Base-by-base conservation (phyloP, 2,329 filamentous ascomycete genomes). In the Chaetoscypha palmicola region DNA sequence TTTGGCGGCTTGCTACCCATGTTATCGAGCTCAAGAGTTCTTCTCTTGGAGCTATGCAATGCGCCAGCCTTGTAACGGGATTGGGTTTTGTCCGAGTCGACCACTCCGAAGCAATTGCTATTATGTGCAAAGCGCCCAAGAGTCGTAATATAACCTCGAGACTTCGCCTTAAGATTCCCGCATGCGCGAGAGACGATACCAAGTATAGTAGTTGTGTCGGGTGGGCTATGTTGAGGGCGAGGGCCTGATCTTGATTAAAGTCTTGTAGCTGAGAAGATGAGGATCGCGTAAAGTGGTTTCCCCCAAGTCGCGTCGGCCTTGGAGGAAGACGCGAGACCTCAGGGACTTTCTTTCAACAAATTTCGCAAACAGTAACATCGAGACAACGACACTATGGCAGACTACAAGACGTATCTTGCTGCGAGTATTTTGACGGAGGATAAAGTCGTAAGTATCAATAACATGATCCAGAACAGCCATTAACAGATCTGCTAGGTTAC, bases 401-500 rank as follows among this genome's bases (percentile, higher is more conserved):
- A 63, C 41, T 63, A 60, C 31, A 62, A 56, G 40, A 58, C 26
- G 16, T 63, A 62, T 45, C 45, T 64, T 17, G 61, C 60, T n/a
- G 56, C 56, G 5, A 55, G 42, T 39, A 60, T 63, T 11, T 51
- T 64, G 45, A 62, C 54, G 17, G 61, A 63, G 43, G 57, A 62
- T 30, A 59, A 56, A 54, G 48, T 59, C 11, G 61, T 63, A 54
- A 35, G 53, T 45, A 23, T 20, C 17, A 14, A 14, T 10, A 14
- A 12, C 10, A 14, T 7, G 14, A 26, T 21, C 9, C 14, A 11
- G 10, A n/a, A 31, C n/a, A 40, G 20, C 31, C 12, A 10, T 7
- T 16, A 28, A 32, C 20, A 12, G 17, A 14, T 12, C 2, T 5
- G 12, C 10, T 58, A 94, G 89, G 74, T 95, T 58, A 94, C 86